Conservation (phyloP, 23 red algal genomes). For the Gracilariopsis chorda region DNA sequence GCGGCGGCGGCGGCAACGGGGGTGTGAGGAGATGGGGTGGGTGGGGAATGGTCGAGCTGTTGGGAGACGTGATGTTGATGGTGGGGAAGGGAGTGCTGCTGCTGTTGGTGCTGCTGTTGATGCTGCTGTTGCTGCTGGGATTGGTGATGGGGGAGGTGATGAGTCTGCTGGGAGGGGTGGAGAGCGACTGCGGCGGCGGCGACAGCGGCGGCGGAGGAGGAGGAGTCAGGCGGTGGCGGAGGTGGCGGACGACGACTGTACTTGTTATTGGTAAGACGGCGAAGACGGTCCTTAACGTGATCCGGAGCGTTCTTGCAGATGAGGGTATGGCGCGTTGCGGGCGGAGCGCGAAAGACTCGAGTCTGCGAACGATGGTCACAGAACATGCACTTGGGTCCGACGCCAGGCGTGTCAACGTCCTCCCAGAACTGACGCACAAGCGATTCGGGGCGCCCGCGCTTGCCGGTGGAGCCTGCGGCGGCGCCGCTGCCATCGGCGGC, state of each 20-base stretch:
- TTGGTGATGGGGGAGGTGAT: neutral
- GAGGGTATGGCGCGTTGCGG: slow-evolving; percentile 53
- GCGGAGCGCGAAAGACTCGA: slow-evolving; percentile 39
- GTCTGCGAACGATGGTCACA: slow-evolving; percentile 51
- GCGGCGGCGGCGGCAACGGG: neutral
- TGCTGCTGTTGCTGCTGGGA: neutral
- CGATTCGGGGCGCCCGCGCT: slow-evolving; percentile 57
- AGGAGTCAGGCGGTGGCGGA: neutral
- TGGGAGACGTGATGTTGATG: slow-evolving; percentile 29
- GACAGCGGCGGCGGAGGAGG: neutral
- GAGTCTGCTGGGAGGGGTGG: neutral
- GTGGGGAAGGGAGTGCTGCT: neutral
- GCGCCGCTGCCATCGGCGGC: slow-evolving; percentile 2
- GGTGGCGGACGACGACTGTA: slow-evolving; percentile 38
- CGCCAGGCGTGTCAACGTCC: slow-evolving; percentile 20
- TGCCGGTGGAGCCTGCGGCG: neutral
- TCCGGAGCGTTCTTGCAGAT: slow-evolving; percentile 64
- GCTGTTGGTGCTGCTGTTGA: neutral
- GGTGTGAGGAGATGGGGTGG: neutral
- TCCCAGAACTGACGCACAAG: slow-evolving; percentile 49
- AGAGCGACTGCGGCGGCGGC: neutral
- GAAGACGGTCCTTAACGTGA: slow-evolving; percentile 25
- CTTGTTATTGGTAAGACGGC: slow-evolving; percentile 52
- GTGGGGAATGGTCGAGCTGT: slow-evolving; percentile 11
- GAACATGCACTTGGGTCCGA: slow-evolving; percentile 55